phyloP scores from a whole-genome alignment of 495 filamentous ascomycete species.

The Daldinia loculata region DNA sequence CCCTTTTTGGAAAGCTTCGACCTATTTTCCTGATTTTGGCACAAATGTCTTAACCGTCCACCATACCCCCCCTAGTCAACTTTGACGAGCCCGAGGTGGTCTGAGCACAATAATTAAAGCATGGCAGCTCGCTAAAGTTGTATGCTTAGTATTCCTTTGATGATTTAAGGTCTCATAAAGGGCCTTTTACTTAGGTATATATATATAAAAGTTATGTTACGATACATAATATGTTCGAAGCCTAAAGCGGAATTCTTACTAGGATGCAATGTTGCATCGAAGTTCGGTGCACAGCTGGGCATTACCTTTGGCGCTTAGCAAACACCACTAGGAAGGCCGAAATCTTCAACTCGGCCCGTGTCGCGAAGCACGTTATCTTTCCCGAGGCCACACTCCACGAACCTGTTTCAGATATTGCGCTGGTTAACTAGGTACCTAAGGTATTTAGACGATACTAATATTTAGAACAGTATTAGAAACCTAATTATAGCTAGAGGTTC shows the following conservation, averaged over 20 bases:
- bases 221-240: background rate
- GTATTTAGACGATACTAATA: constrained; percentile 44
- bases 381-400: constrained; percentile 55
- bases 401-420: constrained; percentile 53
- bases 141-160: background rate
- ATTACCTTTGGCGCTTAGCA: constrained; percentile 26
- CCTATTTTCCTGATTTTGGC: no score
- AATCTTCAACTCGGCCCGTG: constrained; percentile 22
- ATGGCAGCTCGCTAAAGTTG: background rate
- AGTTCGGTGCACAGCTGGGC: background rate
- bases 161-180: background rate
- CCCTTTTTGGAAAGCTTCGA: no score
- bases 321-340: constrained; percentile 17
- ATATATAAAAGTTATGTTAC: background rate
- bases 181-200: background rate
- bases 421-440: constrained; percentile 37
- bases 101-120: background rate
- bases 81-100: background rate
- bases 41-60: no score
- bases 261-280: background rate
- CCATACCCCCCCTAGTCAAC: background rate
- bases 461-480: constrained; percentile 56
- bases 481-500: constrained; percentile 45
- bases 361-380: constrained; percentile 29
- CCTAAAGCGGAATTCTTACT: background rate